These are phyloP conservation scores for Verticillium longisporum DNA, from an alignment of 2,329 filamentous ascomycete genomes.

Conservation along the genomic window DNA sequence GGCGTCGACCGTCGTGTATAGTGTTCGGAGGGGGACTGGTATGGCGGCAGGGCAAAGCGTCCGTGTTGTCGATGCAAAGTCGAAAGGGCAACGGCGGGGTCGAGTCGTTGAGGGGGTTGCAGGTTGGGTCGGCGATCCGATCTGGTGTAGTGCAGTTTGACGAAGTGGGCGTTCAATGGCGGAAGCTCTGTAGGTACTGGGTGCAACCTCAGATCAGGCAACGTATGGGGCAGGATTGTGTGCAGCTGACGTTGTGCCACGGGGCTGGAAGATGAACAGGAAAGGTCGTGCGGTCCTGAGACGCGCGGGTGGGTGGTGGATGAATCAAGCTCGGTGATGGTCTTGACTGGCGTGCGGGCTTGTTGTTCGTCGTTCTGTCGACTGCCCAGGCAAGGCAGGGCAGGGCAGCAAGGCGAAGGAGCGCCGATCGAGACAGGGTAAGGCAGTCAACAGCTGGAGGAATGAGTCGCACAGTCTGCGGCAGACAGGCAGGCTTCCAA, in stretches of 20 bases:
- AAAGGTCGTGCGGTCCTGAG: not conserved
- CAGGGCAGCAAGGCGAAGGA: not conserved
- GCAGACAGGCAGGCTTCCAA: not conserved
- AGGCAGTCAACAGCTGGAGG: not conserved
- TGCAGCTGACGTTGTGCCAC: not conserved
- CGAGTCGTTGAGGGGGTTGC: not conserved
- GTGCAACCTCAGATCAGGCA: not conserved
- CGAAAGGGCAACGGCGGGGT: constrained; percentile 10
- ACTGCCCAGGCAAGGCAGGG: not conserved
- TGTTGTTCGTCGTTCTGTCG: not conserved
- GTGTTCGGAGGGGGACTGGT: not conserved
- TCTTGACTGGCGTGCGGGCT: not conserved
- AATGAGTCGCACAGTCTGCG: not conserved
- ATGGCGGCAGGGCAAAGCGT: constrained; percentile 1
- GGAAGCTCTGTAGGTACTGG: not conserved
- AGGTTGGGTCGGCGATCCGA: not conserved
- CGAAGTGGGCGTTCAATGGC: not conserved
- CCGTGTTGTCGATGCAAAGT: constrained; percentile 10
- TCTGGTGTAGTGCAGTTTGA: not conserved
- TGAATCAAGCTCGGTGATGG: not conserved
- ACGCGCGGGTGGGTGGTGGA: not conserved
- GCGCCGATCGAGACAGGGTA: not conserved
- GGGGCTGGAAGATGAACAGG: not conserved
- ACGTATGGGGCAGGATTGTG: not conserved
- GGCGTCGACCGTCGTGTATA: constrained; percentile 4